These are phyloP conservation scores for Gymnopilus dilepis DNA, from an alignment of 768 basidiomycete genomes.

Conservation along the genomic window DNA sequence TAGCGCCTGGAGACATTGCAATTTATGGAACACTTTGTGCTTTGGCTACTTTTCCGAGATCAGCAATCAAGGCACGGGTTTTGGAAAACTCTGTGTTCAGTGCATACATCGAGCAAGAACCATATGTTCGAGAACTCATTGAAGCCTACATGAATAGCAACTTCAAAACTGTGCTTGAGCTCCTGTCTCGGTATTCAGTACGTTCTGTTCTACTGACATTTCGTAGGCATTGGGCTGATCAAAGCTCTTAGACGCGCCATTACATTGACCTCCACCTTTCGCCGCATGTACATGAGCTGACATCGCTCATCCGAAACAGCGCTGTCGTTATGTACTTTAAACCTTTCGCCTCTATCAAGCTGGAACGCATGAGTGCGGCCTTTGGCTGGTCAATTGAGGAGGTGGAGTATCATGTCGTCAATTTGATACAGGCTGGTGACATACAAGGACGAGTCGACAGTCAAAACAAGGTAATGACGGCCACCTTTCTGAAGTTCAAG, in stretches of 20 bases:
- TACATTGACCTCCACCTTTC: conserved; percentile 78
- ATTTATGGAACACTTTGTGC: conserved; percentile 87
- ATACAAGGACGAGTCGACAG: conserved; percentile 89
- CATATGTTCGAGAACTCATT: conserved; percentile 84
- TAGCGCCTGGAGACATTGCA: conserved; percentile 84
- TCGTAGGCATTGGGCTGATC: neutral
- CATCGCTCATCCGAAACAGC: conserved; percentile 72
- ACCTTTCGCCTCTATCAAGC: conserved; percentile 84
- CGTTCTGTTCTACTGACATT: conserved; percentile 19
- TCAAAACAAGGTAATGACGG: conserved; percentile 73
- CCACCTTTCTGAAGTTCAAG: neutral
- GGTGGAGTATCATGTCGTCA: conserved; percentile 75
- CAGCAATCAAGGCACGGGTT: conserved; percentile 68
- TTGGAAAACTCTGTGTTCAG: conserved; percentile 75
- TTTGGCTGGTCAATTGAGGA: conserved; percentile 83
- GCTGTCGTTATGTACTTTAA: conserved; percentile 89
- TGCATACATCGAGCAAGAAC: conserved; percentile 83
- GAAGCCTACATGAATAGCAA: conserved; percentile 86
- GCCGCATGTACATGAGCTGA: conserved; percentile 68
- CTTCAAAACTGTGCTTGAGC: conserved; percentile 81
- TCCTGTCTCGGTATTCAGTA: conserved; percentile 77
- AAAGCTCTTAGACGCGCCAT: conserved; percentile 69
- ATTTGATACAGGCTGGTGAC: conserved; percentile 75
- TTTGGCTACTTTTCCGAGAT: conserved; percentile 75
- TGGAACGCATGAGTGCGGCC: conserved; percentile 83